phyloP scores from a whole-genome alignment of 208 protist genomes.

The Porcisia hertigi region DNA sequence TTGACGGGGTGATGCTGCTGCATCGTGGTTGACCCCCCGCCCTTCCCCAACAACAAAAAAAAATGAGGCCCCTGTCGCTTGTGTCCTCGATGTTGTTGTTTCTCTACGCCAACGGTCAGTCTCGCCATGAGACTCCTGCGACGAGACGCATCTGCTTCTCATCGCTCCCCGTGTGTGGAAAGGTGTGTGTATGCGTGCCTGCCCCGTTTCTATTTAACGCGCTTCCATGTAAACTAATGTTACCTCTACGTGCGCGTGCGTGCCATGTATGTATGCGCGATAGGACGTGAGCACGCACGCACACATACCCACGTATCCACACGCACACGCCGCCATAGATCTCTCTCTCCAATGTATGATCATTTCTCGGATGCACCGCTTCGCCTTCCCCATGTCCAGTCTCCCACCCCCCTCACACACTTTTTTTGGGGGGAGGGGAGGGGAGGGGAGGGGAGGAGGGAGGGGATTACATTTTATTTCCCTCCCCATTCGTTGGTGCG shows the following conservation, averaged over 20 bases:
- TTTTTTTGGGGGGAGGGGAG: no score
- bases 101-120: background rate
- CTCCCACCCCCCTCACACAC: no score
- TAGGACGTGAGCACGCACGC: background rate
- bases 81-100: background rate
- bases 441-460: no score
- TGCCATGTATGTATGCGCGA: slow-evolving; percentile 11
- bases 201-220: slow-evolving; percentile 5
- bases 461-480: no score
- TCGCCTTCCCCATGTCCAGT: no score
- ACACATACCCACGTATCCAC: background rate
- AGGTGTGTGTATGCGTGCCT: slow-evolving; percentile 1
- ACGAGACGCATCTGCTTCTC: background rate
- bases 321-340: background rate
- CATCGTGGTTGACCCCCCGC: background rate
- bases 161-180: background rate
- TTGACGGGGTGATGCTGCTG: background rate
- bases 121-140: background rate
- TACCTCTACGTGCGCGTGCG: background rate
- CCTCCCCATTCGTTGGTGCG: no score
- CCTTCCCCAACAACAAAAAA: no score
- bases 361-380: background rate
- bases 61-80: background rate
- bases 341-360: background rate
- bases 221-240: slow-evolving; percentile 12